Evolutionary conservation across 1,284 basidiomycete species (phyloP).

Genomic region (Apiotrichum montevideense): DNA sequence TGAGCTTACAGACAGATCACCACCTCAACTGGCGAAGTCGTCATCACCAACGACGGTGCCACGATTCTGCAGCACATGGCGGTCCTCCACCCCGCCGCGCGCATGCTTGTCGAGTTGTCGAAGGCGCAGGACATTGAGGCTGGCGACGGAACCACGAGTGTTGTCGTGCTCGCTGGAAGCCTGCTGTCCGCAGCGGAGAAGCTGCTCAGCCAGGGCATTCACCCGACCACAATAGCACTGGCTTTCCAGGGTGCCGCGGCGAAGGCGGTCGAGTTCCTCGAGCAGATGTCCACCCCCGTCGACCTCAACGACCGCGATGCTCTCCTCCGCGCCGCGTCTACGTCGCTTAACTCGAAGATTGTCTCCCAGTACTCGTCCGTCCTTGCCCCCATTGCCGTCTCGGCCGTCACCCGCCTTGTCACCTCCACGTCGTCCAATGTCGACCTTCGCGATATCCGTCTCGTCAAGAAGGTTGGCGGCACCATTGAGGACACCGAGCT

Average conservation of each 20-base stretch:
- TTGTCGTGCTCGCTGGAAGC: slow-evolving; percentile 93
- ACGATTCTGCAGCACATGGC: slow-evolving; percentile 97
- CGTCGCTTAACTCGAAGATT: slow-evolving; percentile 97
- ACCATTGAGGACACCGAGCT: slow-evolving; percentile 99
- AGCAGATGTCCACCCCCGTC: slow-evolving; percentile 87
- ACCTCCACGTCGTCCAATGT: slow-evolving; percentile 85
- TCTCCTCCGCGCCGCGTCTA: slow-evolving; percentile 86
- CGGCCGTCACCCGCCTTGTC: slow-evolving; percentile 85
- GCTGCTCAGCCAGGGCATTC: slow-evolving; percentile 88
- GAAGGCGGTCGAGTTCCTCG: slow-evolving; percentile 91
- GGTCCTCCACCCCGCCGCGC: slow-evolving; percentile 94
- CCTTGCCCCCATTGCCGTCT: slow-evolving; percentile 92
- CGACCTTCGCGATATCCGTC: slow-evolving; percentile 89
- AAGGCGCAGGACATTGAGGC: slow-evolving; percentile 98
- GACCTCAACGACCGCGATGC: slow-evolving; percentile 83
- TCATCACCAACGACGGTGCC: slow-evolving; percentile 98
- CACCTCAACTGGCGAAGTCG: slow-evolving; percentile 91
- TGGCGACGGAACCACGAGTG: slow-evolving; percentile 97
- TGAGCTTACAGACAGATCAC: slow-evolving; percentile 65
- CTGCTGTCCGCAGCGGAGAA: slow-evolving; percentile 93
- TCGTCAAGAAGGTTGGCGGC: slow-evolving; percentile 98
- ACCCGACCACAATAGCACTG: slow-evolving; percentile 96
- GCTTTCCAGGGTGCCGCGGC: slow-evolving; percentile 86
- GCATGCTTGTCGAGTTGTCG: slow-evolving; percentile 98
- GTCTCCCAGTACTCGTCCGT: slow-evolving; percentile 98